A percentile compares a stretch with the other conserved stretches of the same genome.
phyloP scores from a whole-genome alignment of 2,329 filamentous ascomycete species.

The Aspergillus calidoustus region DNA sequence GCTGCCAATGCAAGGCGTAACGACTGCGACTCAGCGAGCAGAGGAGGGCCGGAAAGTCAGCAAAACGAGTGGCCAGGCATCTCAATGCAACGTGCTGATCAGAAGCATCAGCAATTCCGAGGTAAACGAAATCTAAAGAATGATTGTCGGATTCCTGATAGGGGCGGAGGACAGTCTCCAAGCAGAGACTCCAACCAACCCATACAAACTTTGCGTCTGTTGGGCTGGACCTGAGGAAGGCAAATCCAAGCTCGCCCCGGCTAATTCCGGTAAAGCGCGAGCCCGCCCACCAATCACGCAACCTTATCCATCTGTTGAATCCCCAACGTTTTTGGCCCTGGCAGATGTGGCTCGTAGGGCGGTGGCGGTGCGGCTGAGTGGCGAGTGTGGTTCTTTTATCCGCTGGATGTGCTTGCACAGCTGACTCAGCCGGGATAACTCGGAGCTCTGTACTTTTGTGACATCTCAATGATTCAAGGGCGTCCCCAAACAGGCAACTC shows the following conservation, averaged over 20 bases:
- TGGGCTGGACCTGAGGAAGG: constrained; percentile 26
- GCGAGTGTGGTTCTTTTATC: constrained; percentile 4
- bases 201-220: constrained; percentile 21
- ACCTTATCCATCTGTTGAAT: constrained; percentile 32
- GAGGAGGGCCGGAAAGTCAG: constrained; percentile 13
- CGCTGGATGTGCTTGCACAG: not conserved
- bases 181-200: constrained; percentile 10
- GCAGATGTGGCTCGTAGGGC: constrained; percentile 10
- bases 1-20: constrained; percentile 18
- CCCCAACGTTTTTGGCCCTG: constrained; percentile 35
- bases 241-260: constrained; percentile 13
- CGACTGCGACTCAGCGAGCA: constrained; percentile 13
- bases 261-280: constrained; percentile 16
- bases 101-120: constrained; percentile 33
- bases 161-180: constrained; percentile 2
- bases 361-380: constrained; percentile 12
- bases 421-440: not conserved
- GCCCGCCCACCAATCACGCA: constrained; percentile 13
- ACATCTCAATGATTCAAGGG: constrained; percentile 6
- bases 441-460: not conserved
- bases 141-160: constrained; percentile 2
- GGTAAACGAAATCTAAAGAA: constrained; percentile 16
- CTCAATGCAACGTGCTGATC: constrained; percentile 22
- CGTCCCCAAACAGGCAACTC: not conserved
- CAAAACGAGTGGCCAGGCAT: constrained; percentile 21